Evolutionary conservation across 257 asterid species (phyloP).

Genomic region (Solanum commersonii): DNA sequence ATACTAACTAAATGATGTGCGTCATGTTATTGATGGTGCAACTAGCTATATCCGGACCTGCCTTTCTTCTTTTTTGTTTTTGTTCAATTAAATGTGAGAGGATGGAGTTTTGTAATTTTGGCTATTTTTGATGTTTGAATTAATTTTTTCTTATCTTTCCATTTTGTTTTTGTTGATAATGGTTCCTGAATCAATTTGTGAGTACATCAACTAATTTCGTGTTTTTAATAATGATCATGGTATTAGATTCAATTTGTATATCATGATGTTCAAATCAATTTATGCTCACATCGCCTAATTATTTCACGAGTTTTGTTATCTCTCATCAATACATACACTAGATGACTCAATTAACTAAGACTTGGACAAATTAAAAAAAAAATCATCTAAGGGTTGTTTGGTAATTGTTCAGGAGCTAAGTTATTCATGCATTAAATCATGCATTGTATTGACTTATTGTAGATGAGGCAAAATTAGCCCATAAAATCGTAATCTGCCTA

Average conservation of each 20-base stretch:
- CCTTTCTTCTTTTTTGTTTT: constrained; percentile 3
- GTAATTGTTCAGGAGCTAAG: no score
- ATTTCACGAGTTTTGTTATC: neutral
- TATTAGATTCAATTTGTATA: neutral
- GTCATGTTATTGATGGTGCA: constrained; percentile 17
- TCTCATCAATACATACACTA: neutral
- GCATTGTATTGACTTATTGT: neutral
- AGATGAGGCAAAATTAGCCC: no score
- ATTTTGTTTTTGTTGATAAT: neutral
- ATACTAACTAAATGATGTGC: constrained; percentile 5
- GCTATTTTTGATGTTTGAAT: constrained; percentile 11
- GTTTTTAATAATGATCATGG: no score
- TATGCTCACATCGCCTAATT: neutral
- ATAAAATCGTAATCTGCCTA: neutral
- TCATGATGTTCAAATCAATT: neutral
- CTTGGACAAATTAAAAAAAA: neutral
- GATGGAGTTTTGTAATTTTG: constrained; percentile 21
- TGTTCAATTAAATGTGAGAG: constrained; percentile 20
- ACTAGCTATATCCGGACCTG: constrained; percentile 4
- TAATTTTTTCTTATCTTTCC: neutral
- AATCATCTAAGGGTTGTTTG: neutral
- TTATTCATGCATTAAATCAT: neutral
- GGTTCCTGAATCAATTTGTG: rapidly evolving
- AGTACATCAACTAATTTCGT: no score
- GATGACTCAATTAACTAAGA: neutral